These are phyloP conservation scores for Cladosporium phlei DNA, from an alignment of 2,329 filamentous ascomycete species.

Conservation along the genomic window DNA sequence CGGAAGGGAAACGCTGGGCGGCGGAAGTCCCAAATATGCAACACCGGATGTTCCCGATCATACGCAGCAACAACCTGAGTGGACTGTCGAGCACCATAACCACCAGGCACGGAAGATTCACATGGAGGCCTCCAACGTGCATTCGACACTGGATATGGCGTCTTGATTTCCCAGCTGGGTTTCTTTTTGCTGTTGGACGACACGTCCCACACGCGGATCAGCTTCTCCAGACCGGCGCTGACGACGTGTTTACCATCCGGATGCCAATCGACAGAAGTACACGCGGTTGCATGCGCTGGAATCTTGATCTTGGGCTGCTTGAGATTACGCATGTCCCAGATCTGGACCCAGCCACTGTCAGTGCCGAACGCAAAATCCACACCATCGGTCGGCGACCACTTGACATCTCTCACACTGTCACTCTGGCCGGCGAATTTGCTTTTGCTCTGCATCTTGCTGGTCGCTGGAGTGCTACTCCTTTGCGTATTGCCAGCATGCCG, in stretches of 20 bases:
- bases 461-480: slow-evolving; percentile 34
- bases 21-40: slow-evolving; percentile 63
- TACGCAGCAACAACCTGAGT: slow-evolving; percentile 61
- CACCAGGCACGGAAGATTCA: slow-evolving; percentile 49
- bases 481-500: slow-evolving; percentile 19
- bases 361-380: slow-evolving; percentile 61
- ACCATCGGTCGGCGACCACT: slow-evolving; percentile 61
- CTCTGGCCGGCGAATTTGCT: slow-evolving; percentile 53
- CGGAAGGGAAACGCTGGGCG: slow-evolving; percentile 58
- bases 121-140: slow-evolving; percentile 59
- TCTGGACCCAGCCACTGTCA: slow-evolving; percentile 59
- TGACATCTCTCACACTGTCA: slow-evolving; percentile 58
- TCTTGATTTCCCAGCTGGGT: slow-evolving; percentile 53
- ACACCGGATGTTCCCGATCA: slow-evolving; percentile 55
- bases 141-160: slow-evolving; percentile 58
- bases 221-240: slow-evolving; percentile 58
- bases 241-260: slow-evolving; percentile 61
- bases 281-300: slow-evolving; percentile 53
- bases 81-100: slow-evolving; percentile 53
- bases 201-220: slow-evolving; percentile 62
- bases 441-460: slow-evolving; percentile 51
- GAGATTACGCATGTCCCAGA: slow-evolving; percentile 59
- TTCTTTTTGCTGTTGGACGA: slow-evolving; percentile 55
- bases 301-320: slow-evolving; percentile 56
- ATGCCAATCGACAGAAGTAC: slow-evolving; percentile 63